Conservation (phyloP, 163 green algal genomes). For the Prototheca stagnorum region DNA sequence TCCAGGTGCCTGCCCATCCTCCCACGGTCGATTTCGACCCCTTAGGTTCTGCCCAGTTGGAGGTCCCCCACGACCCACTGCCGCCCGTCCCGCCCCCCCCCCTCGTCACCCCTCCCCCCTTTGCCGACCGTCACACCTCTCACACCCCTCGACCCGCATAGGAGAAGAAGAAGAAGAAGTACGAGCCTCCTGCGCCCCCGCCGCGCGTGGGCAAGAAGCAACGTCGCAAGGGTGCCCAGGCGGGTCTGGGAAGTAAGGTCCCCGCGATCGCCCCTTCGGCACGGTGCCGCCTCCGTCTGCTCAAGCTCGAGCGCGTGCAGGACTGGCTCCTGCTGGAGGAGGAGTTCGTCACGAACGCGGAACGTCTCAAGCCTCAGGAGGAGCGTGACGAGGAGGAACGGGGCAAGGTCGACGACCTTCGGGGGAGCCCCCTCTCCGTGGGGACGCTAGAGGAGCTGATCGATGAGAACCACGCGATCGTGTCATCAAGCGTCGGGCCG, state of each 20-base stretch:
- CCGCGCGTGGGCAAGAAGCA: constrained; percentile 89
- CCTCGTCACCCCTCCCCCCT: no score
- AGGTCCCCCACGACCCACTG: no score
- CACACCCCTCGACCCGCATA: no score
- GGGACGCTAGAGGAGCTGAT: constrained; percentile 97
- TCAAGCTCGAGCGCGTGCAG: constrained; percentile 59
- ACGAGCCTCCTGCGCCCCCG: constrained; percentile 79
- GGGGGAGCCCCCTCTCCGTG: constrained; percentile 83
- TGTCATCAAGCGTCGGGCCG: constrained; percentile 78
- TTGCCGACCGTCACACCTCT: no score
- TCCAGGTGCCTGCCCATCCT: no score
- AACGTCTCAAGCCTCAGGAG: constrained; percentile 83
- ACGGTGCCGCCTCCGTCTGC: constrained; percentile 87
- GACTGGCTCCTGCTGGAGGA: constrained; percentile 99
- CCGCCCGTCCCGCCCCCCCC: no score
- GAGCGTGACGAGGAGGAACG: constrained; percentile 90
- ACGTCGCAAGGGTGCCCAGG: constrained; percentile 44
- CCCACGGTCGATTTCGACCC: no score
- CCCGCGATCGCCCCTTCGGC: constrained; percentile 66
- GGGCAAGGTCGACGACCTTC: constrained; percentile 89
- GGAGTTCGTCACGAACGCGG: constrained; percentile 86
- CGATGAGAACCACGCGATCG: constrained; percentile 97
- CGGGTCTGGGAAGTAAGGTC: constrained; percentile 51
- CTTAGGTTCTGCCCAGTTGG: no score
- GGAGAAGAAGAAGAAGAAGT: constrained; percentile 96